Evolutionary conservation across 2,329 filamentous ascomycete genomes (phyloP).

Genomic region (Sporothrix dimorphospora): DNA sequence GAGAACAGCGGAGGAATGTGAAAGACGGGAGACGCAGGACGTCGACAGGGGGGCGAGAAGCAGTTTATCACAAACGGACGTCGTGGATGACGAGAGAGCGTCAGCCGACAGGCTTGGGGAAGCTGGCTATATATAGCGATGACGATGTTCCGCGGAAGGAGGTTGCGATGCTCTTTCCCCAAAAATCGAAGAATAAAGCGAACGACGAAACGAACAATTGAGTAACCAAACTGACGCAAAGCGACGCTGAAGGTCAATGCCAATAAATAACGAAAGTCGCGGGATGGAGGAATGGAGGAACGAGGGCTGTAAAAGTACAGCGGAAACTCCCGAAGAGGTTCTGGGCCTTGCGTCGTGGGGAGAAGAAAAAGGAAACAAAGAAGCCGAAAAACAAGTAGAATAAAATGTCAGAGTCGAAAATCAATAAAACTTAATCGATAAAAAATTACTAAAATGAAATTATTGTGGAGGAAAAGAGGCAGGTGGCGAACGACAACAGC

Average conservation of each 20-base stretch:
- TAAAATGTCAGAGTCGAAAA: not conserved
- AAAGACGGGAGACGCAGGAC: not conserved
- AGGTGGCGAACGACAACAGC: not conserved
- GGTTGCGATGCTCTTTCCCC: conserved; percentile 6
- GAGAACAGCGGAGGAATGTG: not conserved
- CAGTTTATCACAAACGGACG: not conserved
- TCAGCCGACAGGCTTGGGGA: not conserved
- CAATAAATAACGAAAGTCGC: not conserved
- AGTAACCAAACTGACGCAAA: not conserved
- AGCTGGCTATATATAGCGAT: conserved; percentile 9
- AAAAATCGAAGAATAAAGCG: not conserved
- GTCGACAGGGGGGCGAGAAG: not conserved
- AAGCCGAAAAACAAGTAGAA: conserved; percentile 18
- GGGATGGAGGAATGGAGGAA: not conserved
- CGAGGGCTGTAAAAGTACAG: not conserved
- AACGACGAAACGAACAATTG: not conserved
- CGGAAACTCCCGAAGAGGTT: conserved; percentile 15
- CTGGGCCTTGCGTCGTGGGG: not conserved
- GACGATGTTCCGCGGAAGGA: conserved; percentile 5
- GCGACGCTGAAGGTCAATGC: not conserved
- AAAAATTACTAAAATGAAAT: not conserved
- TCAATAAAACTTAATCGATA: conserved; percentile 15
- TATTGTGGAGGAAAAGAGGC: not conserved
- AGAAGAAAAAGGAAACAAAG: conserved; percentile 17
- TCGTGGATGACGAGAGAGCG: not conserved